phyloP scores from a whole-genome alignment of 2,329 filamentous ascomycete species.

The Mycocentrospora acerina region DNA sequence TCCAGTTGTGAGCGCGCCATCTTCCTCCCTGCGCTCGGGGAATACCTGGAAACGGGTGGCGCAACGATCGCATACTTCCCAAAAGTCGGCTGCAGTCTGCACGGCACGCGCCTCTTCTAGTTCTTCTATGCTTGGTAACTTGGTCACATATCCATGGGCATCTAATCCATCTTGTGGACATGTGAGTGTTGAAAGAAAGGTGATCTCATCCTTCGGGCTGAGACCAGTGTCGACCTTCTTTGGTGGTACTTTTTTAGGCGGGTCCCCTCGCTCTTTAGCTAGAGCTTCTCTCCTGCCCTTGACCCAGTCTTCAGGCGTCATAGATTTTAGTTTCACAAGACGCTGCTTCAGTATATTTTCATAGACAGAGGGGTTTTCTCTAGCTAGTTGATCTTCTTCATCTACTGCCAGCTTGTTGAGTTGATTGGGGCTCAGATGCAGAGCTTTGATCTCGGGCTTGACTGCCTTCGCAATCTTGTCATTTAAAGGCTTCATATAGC shows the following conservation, averaged over 20 bases:
- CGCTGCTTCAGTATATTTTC: conserved; percentile 80
- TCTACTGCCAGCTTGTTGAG: conserved; percentile 70
- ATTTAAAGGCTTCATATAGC: conserved; percentile 68
- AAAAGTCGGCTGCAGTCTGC: conserved; percentile 68
- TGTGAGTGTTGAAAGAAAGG: conserved; percentile 51
- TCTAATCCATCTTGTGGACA: conserved; percentile 66
- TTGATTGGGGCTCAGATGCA: conserved; percentile 64
- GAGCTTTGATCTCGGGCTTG: conserved; percentile 53
- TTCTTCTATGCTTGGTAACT: conserved; percentile 64
- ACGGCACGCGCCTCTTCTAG: conserved; percentile 67
- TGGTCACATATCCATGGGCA: conserved; percentile 72
- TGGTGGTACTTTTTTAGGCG: conserved; percentile 45
- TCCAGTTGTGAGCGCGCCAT: conserved; percentile 75
- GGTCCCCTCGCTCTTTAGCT: conserved; percentile 23
- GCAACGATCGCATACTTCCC: conserved; percentile 89
- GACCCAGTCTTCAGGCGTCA: conserved; percentile 72
- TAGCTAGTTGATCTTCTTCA: conserved; percentile 75
- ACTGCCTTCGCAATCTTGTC: conserved; percentile 57
- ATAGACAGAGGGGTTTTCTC: conserved; percentile 70
- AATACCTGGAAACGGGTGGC: conserved; percentile 86
- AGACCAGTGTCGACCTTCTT: conserved; percentile 70
- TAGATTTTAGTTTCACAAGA: conserved; percentile 74
- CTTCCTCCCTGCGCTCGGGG: conserved; percentile 73
- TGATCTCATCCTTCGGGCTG: conserved; percentile 62
- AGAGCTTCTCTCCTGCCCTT: conserved; percentile 53